These are phyloP conservation scores for Knufia fluminis DNA, from an alignment of 2,329 filamentous ascomycete genomes.

Conservation along the genomic window DNA sequence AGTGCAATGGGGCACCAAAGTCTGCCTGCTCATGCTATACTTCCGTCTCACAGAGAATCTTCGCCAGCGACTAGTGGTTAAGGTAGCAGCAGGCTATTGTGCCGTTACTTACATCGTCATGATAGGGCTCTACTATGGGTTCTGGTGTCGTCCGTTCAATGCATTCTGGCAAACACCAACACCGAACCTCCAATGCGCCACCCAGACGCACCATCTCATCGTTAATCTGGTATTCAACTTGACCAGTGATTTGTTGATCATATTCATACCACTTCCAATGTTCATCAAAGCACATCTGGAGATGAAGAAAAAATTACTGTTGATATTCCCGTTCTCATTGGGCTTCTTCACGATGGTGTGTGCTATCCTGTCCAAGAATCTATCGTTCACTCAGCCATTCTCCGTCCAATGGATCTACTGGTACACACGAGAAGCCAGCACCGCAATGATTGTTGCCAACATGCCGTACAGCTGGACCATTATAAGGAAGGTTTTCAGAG, in stretches of 20 bases:
- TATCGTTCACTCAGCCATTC: slow-evolving; percentile 50
- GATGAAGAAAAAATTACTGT: slow-evolving; percentile 41
- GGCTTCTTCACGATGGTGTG: slow-evolving; percentile 49
- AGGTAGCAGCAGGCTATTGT: slow-evolving; percentile 38
- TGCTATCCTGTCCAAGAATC: slow-evolving; percentile 53
- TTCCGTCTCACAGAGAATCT: slow-evolving; percentile 40
- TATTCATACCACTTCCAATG: slow-evolving; percentile 40
- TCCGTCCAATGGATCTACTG: slow-evolving; percentile 49
- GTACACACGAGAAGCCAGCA: slow-evolving; percentile 52
- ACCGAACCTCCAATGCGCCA: slow-evolving; percentile 35
- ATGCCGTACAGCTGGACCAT: slow-evolving; percentile 52
- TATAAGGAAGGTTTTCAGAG: slow-evolving; percentile 39
- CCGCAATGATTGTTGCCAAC: slow-evolving; percentile 52
- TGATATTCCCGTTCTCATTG: slow-evolving; percentile 48
- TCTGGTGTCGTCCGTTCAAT: slow-evolving; percentile 46
- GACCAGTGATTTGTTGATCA: slow-evolving; percentile 37
- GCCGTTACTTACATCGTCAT: slow-evolving; percentile 40
- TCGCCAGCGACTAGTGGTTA: slow-evolving; percentile 27
- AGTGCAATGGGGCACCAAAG: slow-evolving; percentile 46
- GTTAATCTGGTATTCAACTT: slow-evolving; percentile 41
- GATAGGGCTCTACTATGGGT: slow-evolving; percentile 43
- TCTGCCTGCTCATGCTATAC: slow-evolving; percentile 46
- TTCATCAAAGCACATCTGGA: slow-evolving; percentile 35
- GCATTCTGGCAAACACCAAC: slow-evolving; percentile 46
- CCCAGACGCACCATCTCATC: slow-evolving; percentile 41